Percentiles rank a stretch among this genome's conserved stretches.
phyloP scores from a whole-genome alignment of 371 early-diverging fungal genomes.

The Dinochytrium kinnereticum region DNA sequence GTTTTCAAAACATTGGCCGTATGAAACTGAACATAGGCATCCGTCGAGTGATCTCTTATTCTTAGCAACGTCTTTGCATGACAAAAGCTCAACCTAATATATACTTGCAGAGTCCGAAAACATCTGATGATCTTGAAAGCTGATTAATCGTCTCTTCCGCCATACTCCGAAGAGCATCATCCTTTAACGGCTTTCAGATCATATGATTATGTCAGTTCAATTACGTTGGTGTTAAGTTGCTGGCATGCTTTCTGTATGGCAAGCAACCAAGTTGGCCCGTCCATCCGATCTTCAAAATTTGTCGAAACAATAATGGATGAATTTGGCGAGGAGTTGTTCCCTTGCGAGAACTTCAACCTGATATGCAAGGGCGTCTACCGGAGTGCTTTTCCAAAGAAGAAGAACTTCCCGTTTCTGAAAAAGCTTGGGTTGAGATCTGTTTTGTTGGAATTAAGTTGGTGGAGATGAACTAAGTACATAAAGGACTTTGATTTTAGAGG shows the following conservation, averaged over 20 bases:
- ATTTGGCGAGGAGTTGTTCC: conserved; percentile 39
- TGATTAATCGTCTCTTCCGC: not conserved
- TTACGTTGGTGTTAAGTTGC: not conserved
- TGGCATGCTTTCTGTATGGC: not conserved
- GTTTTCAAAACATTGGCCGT: conserved; percentile 64
- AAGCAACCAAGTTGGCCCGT: not conserved
- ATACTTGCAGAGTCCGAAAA: not conserved
- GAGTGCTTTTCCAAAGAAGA: conserved; percentile 88
- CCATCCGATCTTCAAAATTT: not conserved
- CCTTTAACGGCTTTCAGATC: too few species aligned
- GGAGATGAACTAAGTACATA: too few species aligned
- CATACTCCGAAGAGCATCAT: not conserved
- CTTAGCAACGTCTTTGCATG: not conserved
- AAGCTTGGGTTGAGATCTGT: conserved; percentile 88
- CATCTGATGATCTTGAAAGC: not conserved
- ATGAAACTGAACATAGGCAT: conserved; percentile 65
- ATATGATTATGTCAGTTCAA: too few species aligned
- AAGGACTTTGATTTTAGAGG: conserved; percentile 73
- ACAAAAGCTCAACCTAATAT: not conserved
- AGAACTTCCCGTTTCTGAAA: conserved; percentile 89
- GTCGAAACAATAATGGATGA: not conserved
- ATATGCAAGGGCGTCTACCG: conserved; percentile 92
- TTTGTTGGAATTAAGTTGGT: too few species aligned
- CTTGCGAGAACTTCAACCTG: conserved; percentile 82
- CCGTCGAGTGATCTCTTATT: conserved; percentile 64